A percentile compares a stretch with the other conserved stretches of the same genome.
These are phyloP conservation scores for Trichoderma parareesei DNA, from an alignment of 495 filamentous ascomycete genomes.

Conservation along the genomic window DNA sequence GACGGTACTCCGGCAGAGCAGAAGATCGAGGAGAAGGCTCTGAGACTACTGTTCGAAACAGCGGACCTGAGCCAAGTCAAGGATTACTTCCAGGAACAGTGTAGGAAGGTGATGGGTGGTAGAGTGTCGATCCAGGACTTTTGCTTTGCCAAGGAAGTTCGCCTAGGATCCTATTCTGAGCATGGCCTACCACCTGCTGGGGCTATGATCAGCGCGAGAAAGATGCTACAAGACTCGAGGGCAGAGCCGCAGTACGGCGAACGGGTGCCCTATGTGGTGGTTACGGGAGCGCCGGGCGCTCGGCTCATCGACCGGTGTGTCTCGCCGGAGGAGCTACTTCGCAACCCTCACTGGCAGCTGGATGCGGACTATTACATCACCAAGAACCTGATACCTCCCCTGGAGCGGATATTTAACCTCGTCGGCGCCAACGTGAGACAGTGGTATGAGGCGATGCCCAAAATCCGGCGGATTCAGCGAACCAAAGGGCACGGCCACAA, in stretches of 20 bases:
- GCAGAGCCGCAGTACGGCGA: slow-evolving; percentile 93
- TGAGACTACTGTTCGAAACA: slow-evolving; percentile 78
- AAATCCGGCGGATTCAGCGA: slow-evolving; percentile 59
- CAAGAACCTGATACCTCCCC: slow-evolving; percentile 89
- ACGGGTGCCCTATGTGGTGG: slow-evolving; percentile 87
- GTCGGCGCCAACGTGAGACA: slow-evolving; percentile 84
- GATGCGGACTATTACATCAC: slow-evolving; percentile 95
- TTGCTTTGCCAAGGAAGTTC: slow-evolving; percentile 86
- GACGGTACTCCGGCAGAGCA: slow-evolving; percentile 95
- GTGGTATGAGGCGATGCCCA: slow-evolving; percentile 98
- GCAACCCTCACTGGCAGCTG: slow-evolving; percentile 68
- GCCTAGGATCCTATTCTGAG: slow-evolving; percentile 81
- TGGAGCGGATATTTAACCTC: slow-evolving; percentile 95
- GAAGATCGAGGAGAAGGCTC: slow-evolving; percentile 91
- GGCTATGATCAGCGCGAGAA: slow-evolving; percentile 73
- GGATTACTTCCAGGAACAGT: slow-evolving; percentile 81
- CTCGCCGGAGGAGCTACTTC: slow-evolving; percentile 72
- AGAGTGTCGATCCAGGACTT: slow-evolving; percentile 90
- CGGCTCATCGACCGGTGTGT: slow-evolving; percentile 86
- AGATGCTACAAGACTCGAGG: slow-evolving; percentile 78
- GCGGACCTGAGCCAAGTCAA: slow-evolving; percentile 87
- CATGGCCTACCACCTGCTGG: slow-evolving; percentile 67
- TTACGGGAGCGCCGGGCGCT: slow-evolving; percentile 79
- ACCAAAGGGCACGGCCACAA: slow-evolving; percentile 15
- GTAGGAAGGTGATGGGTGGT: slow-evolving; percentile 86